Conservation (phyloP, 78 protist species). For the Anaeramoeba ignava region DNA sequence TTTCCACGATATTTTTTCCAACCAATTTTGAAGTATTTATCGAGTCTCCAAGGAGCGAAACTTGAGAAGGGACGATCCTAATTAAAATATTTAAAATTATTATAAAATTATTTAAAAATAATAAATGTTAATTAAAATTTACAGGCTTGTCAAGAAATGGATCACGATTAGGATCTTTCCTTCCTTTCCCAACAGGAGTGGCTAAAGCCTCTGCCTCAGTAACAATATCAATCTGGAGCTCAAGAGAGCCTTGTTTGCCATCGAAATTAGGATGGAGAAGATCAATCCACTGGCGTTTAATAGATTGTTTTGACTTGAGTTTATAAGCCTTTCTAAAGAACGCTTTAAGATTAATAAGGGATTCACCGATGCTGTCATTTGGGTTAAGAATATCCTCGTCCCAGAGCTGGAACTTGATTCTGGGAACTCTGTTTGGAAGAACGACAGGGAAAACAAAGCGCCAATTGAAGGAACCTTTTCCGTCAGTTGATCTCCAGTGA, state of each 20-base stretch:
- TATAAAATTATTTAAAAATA: too few relatives aligned
- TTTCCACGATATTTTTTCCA: too few relatives aligned
- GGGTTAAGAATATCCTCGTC: constrained; percentile 28
- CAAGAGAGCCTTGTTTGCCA: not conserved
- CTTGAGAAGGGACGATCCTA: too few relatives aligned
- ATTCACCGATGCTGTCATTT: constrained; percentile 25
- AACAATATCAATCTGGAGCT: not conserved
- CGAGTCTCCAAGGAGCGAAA: too few relatives aligned
- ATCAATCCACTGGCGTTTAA: constrained; percentile 9
- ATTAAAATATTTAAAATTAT: too few relatives aligned
- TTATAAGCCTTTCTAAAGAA: constrained; percentile 11
- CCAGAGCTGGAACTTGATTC: constrained; percentile 32
- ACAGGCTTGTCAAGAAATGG: constrained; percentile 14
- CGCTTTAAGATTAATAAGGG: constrained; percentile 11
- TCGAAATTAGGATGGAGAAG: constrained; percentile 25
- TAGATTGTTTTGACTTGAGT: not conserved
- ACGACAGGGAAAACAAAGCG: constrained; percentile 23
- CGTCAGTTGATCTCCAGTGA: constrained; percentile 26
- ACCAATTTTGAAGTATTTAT: too few relatives aligned
- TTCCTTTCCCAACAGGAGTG: constrained; percentile 10
- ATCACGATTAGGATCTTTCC: constrained; percentile 17
- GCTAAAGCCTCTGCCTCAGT: constrained; percentile 17
- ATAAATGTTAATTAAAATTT: too few relatives aligned
- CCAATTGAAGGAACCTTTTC: constrained; percentile 34
- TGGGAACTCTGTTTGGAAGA: constrained; percentile 22